These are phyloP conservation scores for Aureobasidium musti DNA, from an alignment of 2,329 filamentous ascomycete species.

Conservation along the genomic window DNA sequence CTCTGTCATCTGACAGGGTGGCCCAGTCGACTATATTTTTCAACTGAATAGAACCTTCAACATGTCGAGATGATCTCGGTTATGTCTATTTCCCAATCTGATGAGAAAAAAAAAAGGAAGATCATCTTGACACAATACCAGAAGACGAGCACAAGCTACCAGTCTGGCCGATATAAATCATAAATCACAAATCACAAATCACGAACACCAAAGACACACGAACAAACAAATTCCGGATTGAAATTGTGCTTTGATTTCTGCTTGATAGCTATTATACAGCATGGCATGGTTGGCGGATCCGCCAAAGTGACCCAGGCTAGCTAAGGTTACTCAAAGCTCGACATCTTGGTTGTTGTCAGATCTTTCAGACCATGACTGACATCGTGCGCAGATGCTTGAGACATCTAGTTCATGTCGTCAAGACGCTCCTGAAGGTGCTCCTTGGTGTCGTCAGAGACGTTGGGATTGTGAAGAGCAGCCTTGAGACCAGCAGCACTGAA, in stretches of 20 bases:
- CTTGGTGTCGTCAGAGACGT: slow-evolving; percentile 59
- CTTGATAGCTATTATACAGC: background rate
- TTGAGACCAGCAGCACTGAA: slow-evolving; percentile 36
- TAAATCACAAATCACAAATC: background rate
- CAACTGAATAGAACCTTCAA: no score
- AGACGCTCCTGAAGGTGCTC: slow-evolving; percentile 57
- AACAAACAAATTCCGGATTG: background rate
- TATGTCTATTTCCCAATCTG: no score
- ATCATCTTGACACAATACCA: no score
- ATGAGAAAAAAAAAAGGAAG: background rate
- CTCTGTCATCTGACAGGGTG: background rate
- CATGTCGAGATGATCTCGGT: no score
- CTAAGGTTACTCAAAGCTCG: background rate
- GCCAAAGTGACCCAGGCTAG: background rate
- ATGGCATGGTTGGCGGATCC: background rate
- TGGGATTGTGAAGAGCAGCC: slow-evolving; percentile 57
- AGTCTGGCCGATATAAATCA: no score
- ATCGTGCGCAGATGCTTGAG: background rate
- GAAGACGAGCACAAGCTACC: no score
- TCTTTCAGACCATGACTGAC: background rate
- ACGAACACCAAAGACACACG: background rate
- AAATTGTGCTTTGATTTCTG: background rate
- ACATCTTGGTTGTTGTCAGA: background rate
- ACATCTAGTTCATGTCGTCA: slow-evolving; percentile 41
- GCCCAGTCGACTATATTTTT: background rate